phyloP scores from a whole-genome alignment of 1,284 basidiomycete species.

The Golubevia sp. region DNA sequence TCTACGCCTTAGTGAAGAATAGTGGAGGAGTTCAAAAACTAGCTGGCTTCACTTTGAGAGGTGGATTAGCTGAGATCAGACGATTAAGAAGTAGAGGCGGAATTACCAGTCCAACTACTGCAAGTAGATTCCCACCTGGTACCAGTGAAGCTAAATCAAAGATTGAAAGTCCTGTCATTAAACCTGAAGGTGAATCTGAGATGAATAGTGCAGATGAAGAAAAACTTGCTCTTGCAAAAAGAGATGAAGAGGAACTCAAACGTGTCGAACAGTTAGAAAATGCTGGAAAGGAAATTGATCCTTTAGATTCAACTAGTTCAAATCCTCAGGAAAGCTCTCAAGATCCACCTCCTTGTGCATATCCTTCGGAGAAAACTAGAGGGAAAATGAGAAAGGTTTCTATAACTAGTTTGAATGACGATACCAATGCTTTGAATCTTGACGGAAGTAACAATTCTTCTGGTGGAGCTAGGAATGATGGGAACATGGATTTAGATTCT shows the following conservation, averaged over 20 bases:
- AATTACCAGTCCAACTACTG: background rate
- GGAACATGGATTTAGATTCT: constrained; percentile 11
- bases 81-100: constrained; percentile 12
- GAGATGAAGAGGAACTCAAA: background rate
- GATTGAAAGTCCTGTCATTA: background rate
- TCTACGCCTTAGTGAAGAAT: constrained; percentile 39
- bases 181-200: too few relatives aligned
- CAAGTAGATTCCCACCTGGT: background rate
- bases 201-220: background rate
- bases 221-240: constrained; percentile 1
- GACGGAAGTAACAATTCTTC: too few relatives aligned
- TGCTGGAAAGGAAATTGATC: background rate
- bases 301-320: background rate
- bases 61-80: constrained; percentile 37
- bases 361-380: constrained; percentile 8
- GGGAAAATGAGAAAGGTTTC: constrained; percentile 34
- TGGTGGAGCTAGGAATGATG: background rate
- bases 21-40: constrained; percentile 24
- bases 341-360: too few relatives aligned
- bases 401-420: constrained; percentile 9
- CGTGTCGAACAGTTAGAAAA: background rate
- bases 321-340: background rate
- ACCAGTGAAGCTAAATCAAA: background rate
- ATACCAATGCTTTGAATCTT: background rate
- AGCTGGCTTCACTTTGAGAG: constrained; percentile 24